phyloP scores from a whole-genome alignment of 306 rosid species.

The Cucurbita argyrosperma region DNA sequence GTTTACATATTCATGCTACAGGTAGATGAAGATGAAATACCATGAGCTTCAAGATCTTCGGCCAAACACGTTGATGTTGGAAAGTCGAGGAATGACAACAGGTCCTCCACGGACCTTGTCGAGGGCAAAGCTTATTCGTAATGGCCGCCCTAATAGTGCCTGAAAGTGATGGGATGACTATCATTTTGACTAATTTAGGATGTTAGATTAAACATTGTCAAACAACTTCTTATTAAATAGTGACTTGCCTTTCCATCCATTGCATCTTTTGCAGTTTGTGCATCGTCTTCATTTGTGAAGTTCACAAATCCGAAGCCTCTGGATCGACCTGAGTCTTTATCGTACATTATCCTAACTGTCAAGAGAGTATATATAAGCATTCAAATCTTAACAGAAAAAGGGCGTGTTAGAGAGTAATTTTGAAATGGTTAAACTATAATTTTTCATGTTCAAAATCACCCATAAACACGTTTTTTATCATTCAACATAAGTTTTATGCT shows the following conservation, averaged over 20 bases:
- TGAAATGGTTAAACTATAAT: too few relatives aligned
- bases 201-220: not conserved
- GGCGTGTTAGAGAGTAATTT: too few relatives aligned
- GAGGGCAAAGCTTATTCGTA: constrained; percentile 63
- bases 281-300: constrained; percentile 49
- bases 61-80: constrained; percentile 11
- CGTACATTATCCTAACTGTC: constrained; percentile 60
- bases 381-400: not conserved
- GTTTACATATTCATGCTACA: not conserved
- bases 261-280: constrained; percentile 64
- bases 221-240: not conserved
- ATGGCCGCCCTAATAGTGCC: constrained; percentile 76
- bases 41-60: constrained; percentile 4
- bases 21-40: not conserved
- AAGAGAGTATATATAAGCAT: not conserved
- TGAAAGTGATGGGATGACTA: constrained; percentile 15
- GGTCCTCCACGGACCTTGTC: constrained; percentile 68
- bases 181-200: constrained; percentile 4
- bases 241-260: constrained; percentile 80
- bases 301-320: constrained; percentile 86
- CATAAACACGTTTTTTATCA: too few relatives aligned
- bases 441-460: too few relatives aligned
- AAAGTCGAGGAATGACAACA: constrained; percentile 58
- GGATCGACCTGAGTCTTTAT: constrained; percentile 73
- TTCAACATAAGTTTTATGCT: too few relatives aligned